Percentiles rank a stretch among this genome's conserved stretches.
Evolutionary conservation across 441 rosid genomes (phyloP).

Genomic region (Raphanus hybrid): DNA sequence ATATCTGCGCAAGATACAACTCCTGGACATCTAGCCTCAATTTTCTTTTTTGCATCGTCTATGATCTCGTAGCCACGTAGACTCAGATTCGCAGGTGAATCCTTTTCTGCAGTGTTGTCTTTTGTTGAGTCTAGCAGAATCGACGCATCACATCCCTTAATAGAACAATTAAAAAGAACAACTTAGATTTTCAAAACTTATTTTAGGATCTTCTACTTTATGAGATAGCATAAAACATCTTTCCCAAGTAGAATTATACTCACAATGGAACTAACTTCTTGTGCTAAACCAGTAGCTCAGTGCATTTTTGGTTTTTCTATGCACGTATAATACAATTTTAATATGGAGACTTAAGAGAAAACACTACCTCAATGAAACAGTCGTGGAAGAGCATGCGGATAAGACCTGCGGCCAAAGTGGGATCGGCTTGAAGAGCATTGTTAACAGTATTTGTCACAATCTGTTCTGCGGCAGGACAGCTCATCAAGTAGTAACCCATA

Average conservation of each 20-base stretch:
- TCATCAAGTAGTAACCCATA: conserved; percentile 81
- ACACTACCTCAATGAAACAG: conserved; percentile 74
- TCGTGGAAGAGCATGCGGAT: conserved; percentile 94
- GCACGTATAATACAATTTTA: neutral
- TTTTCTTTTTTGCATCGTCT: conserved; percentile 71
- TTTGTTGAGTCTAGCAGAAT: conserved; percentile 82
- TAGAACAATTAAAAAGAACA: neutral
- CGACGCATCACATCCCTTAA: conserved; percentile 92
- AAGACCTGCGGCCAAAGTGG: conserved; percentile 82
- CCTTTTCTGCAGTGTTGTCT: conserved; percentile 89
- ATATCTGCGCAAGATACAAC: conserved; percentile 94
- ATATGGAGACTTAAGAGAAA: neutral
- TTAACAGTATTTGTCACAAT: conserved; percentile 62
- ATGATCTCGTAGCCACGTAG: conserved; percentile 79
- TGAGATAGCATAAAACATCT: too few species aligned
- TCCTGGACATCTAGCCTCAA: conserved; percentile 83
- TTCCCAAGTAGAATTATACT: too few species aligned
- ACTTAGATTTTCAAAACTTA: neutral
- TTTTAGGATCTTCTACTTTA: too few species aligned
- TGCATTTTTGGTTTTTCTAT: neutral
- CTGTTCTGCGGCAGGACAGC: conserved; percentile 72
- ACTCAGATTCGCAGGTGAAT: conserved; percentile 88
- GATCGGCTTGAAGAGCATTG: conserved; percentile 74
- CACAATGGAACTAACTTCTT: neutral
- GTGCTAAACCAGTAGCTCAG: neutral